These are phyloP conservation scores for Cryptococcus neoformans DNA, from an alignment of 1,284 basidiomycete genomes.

Conservation along the genomic window DNA sequence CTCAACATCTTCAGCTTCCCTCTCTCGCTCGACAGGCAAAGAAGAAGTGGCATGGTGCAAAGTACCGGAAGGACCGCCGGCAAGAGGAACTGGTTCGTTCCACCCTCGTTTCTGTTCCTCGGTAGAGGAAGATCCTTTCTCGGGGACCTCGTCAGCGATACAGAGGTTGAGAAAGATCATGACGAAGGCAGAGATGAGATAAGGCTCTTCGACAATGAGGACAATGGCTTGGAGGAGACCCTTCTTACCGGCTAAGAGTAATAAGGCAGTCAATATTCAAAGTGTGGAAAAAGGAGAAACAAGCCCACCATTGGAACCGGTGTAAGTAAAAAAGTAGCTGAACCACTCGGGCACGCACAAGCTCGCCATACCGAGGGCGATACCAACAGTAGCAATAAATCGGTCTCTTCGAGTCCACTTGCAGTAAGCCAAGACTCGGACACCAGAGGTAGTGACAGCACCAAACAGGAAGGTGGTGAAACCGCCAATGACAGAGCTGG, in stretches of 20 bases:
- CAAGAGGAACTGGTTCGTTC: constrained; percentile 8
- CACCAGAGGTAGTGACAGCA: constrained; percentile 56
- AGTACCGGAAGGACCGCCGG: no score
- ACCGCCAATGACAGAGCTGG: constrained; percentile 21
- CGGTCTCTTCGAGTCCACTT: constrained; percentile 69
- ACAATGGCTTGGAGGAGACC: constrained; percentile 75
- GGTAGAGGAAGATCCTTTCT: constrained; percentile 1
- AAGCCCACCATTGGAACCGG: constrained; percentile 51
- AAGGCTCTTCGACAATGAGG: constrained; percentile 69
- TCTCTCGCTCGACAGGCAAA: no score
- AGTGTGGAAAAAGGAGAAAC: background rate
- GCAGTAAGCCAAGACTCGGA: constrained; percentile 66
- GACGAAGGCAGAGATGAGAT: constrained; percentile 34
- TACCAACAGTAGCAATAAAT: constrained; percentile 68
- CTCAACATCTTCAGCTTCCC: no score
- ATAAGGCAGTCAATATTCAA: background rate
- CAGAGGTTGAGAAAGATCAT: constrained; percentile 29
- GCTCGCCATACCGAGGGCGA: constrained; percentile 71
- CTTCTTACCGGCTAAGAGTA: constrained; percentile 56
- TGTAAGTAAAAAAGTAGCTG: constrained; percentile 40
- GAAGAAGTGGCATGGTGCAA: no score
- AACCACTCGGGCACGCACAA: constrained; percentile 47
- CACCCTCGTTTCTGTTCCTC: constrained; percentile 12
- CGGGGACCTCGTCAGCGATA: constrained; percentile 19
- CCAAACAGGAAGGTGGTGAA: constrained; percentile 47